These are phyloP conservation scores for Phytophthora fragariaefolia DNA, from an alignment of 352 stramenopile genomes.

Conservation along the genomic window DNA sequence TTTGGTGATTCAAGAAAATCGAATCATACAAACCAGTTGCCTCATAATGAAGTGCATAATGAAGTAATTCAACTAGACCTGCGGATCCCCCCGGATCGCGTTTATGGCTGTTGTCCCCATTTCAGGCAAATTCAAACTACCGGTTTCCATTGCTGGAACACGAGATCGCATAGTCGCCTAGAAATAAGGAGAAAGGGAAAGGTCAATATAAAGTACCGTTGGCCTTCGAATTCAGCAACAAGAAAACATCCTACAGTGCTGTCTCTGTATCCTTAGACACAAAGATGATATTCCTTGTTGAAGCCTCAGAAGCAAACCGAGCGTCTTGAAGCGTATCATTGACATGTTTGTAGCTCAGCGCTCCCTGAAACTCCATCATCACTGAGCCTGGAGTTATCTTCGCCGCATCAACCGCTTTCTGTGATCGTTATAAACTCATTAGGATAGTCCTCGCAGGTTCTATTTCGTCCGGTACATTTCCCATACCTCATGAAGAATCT, in stretches of 20 bases:
- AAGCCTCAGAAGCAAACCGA: conserved; percentile 30
- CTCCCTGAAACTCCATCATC: conserved; percentile 66
- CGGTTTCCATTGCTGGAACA: conserved; percentile 67
- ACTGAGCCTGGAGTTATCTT: conserved; percentile 49
- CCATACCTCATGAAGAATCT: conserved; percentile 23
- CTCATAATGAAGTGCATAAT: no score
- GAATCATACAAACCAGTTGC: not conserved
- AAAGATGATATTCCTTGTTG: conserved; percentile 30
- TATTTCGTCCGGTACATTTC: not conserved
- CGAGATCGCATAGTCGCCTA: conserved; percentile 47
- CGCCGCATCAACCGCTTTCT: conserved; percentile 46
- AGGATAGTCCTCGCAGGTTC: not conserved
- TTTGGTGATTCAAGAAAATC: no score
- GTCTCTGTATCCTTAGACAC: conserved; percentile 34
- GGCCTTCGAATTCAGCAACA: no score
- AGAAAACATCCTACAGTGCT: no score
- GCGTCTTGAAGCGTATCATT: conserved; percentile 29
- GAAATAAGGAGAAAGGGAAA: not conserved
- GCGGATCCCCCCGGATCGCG: no score
- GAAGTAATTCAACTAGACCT: no score
- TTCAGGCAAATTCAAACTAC: conserved; percentile 28
- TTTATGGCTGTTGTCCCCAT: not conserved
- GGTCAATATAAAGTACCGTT: no score
- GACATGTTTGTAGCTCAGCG: conserved; percentile 25
- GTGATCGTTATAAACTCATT: not conserved